phyloP scores from a whole-genome alignment of 2,329 filamentous ascomycete species.

The Mollisiaceae sp. region DNA sequence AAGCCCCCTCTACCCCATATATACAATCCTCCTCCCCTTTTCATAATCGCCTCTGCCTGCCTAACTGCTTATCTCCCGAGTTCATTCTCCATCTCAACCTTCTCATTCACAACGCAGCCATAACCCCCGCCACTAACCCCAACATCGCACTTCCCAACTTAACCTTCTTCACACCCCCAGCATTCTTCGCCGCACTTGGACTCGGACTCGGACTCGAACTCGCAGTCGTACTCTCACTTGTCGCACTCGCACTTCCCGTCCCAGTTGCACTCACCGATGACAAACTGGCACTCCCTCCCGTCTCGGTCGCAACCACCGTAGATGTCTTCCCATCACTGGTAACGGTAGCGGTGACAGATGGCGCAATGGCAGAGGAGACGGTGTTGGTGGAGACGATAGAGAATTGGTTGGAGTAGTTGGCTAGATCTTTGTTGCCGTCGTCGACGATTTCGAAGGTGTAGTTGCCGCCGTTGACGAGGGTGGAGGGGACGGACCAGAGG shows the following conservation, averaged over 20 bases:
- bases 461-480: slow-evolving; percentile 24
- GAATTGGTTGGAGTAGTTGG: slow-evolving; percentile 39
- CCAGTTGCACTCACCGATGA: neutral
- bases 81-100: neutral
- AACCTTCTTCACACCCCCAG: slow-evolving; percentile 7
- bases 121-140: slow-evolving; percentile 12
- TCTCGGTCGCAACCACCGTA: neutral
- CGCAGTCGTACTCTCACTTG: neutral
- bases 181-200: slow-evolving; percentile 7
- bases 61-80: too few relatives aligned
- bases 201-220: neutral
- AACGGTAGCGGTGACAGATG: neutral
- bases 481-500: slow-evolving; percentile 33
- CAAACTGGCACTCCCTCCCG: neutral
- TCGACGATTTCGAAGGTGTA: slow-evolving; percentile 39
- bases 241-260: neutral
- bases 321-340: slow-evolving; percentile 14
- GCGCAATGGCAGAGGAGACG: slow-evolving; percentile 7
- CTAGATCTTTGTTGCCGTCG: slow-evolving; percentile 30
- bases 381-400: slow-evolving; percentile 34
- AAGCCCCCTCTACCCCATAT: neutral
- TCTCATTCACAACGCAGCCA: slow-evolving; percentile 14
- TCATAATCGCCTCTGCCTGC: too few relatives aligned
- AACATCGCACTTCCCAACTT: slow-evolving; percentile 16
- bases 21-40: neutral